These are phyloP conservation scores for Aspergillus sclerotialis DNA, from an alignment of 2,329 filamentous ascomycete genomes.

Conservation along the genomic window DNA sequence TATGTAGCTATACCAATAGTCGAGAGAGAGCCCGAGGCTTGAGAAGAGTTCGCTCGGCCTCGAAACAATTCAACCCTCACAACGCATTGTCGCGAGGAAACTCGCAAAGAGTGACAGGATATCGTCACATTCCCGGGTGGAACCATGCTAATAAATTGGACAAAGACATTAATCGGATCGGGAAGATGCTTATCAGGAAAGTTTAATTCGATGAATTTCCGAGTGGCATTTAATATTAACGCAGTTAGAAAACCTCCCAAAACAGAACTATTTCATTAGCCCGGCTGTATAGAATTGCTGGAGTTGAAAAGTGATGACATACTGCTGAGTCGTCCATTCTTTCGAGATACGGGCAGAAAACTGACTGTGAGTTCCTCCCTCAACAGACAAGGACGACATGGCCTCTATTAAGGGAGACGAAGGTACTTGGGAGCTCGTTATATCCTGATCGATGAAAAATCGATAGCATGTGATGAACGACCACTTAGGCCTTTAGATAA, in stretches of 20 bases:
- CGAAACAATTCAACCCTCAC: conserved; percentile 10
- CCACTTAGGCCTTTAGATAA: no score
- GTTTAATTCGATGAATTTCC: conserved; percentile 8
- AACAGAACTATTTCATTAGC: conserved; percentile 13
- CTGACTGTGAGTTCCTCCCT: no score
- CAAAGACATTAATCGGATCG: conserved; percentile 14
- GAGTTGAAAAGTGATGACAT: no score
- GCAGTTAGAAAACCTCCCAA: conserved; percentile 15
- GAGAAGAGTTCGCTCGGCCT: background rate
- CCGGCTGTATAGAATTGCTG: conserved; percentile 1
- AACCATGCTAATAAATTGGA: conserved; percentile 14
- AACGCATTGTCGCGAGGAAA: conserved; percentile 12
- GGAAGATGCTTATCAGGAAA: conserved; percentile 7
- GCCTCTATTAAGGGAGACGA: no score
- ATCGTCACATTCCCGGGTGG: conserved; percentile 10
- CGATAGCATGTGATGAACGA: no score
- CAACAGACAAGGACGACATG: no score
- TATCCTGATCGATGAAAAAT: no score
- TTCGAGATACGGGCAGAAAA: no score
- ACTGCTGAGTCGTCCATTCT: no score
- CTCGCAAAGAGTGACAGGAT: conserved; percentile 9
- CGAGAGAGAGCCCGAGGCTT: background rate
- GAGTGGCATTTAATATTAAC: conserved; percentile 12
- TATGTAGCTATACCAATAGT: conserved; percentile 12
- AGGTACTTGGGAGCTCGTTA: no score